These are phyloP conservation scores for Laetiporus sulphureus DNA, from an alignment of 1,284 basidiomycete species.

Conservation along the genomic window DNA sequence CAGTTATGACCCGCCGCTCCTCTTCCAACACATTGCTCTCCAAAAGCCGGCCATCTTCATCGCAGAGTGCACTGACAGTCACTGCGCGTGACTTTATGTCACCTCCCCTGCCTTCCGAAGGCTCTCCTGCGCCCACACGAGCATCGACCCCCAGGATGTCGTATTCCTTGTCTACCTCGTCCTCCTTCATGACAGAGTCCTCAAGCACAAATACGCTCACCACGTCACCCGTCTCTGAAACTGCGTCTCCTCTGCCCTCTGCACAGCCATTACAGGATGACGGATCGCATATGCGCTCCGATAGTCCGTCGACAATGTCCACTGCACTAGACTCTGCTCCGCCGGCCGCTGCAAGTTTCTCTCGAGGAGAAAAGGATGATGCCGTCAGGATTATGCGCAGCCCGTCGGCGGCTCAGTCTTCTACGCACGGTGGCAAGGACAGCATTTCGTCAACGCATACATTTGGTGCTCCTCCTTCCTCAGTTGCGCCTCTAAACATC, in stretches of 20 bases:
- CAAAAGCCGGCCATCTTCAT: constrained; percentile 17
- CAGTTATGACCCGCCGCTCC: constrained; percentile 46
- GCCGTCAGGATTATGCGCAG: too few relatives aligned
- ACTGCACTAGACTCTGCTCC: neutral
- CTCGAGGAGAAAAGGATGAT: too few relatives aligned
- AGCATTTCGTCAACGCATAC: too few relatives aligned
- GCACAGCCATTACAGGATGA: too few relatives aligned
- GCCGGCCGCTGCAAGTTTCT: neutral
- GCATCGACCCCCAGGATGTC: constrained; percentile 2
- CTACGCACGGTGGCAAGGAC: too few relatives aligned
- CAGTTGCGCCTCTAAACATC: constrained; percentile 3
- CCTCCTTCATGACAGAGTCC: neutral
- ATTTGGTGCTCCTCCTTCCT: too few relatives aligned
- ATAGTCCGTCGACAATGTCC: neutral
- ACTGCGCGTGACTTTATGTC: constrained; percentile 11
- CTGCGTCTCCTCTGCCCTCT: too few relatives aligned
- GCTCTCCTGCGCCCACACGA: constrained; percentile 8
- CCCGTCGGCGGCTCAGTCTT: too few relatives aligned
- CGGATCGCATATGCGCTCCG: neutral
- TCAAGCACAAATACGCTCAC: neutral
- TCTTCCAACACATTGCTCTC: constrained; percentile 21
- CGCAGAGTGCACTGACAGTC: constrained; percentile 18
- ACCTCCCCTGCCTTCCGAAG: constrained; percentile 7
- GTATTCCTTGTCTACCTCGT: neutral
- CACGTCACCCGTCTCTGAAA: too few relatives aligned